Evolutionary conservation across 2,329 filamentous ascomycete species (phyloP), one percentile per base, ranked within the genome.

Genomic region (Penicillium sp.): DNA sequence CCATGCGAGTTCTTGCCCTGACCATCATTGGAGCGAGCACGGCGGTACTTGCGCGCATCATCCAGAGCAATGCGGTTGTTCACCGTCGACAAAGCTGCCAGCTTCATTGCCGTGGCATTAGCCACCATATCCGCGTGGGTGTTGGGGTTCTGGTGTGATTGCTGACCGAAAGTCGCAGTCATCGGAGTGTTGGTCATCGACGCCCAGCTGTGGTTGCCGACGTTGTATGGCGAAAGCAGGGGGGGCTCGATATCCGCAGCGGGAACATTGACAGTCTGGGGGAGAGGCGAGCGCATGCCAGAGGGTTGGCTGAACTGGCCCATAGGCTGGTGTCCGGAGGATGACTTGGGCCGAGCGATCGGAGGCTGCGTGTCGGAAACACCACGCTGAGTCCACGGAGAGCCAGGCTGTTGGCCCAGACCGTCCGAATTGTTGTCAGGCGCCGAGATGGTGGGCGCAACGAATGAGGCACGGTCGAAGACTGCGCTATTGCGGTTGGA

Each of bases 151-250:
- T 68, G 68, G 50, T 63, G 66, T 47, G 72, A 69, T 66, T 81
- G 82, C 60, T 82, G 75, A 62, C 84, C 88, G 75, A 97, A 99
- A 65, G 88, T 93, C 41, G 91, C 80, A 6, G 93, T 90, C 89
- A 97, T 95, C 2, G 94, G 94, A 2, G 94, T 99, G 78, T 96
- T 97, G 63, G 95, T 88, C 90, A 97, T 96, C 9, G 94, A 97
- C 25, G 94, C 94, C 94, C 94, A 99, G 80, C 94, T 97, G 56
- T 91, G 91, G 73, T 91, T 91, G 52, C 88, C 84, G 37, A 88
- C 82, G 61, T 85, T 86, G 70, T 87, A 81, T 0, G 94, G 94
- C 19, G 94, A 97, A 58, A 99, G 81, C 62, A 96, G 78, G 3
- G 93, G 91, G 69, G 96, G 82, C 56, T 93, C 91, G 51, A 86